Conservation (phyloP, 768 basidiomycete genomes). For the Leccinum boreale region DNA sequence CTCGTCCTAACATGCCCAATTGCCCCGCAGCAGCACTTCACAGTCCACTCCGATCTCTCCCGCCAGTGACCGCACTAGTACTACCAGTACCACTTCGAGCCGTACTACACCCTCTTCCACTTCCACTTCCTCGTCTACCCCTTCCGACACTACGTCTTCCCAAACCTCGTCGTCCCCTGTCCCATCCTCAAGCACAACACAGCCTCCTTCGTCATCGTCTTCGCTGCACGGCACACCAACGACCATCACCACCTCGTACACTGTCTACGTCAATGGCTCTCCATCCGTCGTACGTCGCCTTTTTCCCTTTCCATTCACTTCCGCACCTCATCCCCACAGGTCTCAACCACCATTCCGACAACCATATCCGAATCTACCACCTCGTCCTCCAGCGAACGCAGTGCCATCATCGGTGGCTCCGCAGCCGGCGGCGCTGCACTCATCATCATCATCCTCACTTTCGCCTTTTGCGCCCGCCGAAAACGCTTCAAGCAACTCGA, state of each 20-base stretch:
- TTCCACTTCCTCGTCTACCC: not conserved
- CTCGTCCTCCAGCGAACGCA: conserved; percentile 24
- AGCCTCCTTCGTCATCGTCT: not conserved
- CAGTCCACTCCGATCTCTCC: conserved; percentile 1
- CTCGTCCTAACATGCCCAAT: not conserved
- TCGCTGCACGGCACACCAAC: conserved; percentile 9
- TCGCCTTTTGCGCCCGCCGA: conserved; percentile 37
- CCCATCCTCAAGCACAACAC: not conserved
- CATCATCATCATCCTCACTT: conserved; percentile 34
- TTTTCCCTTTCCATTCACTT: not conserved
- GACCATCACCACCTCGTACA: conserved; percentile 20
- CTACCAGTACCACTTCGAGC: not conserved
- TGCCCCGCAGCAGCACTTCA: not conserved
- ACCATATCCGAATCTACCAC: conserved; percentile 12
- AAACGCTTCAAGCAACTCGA: conserved; percentile 34
- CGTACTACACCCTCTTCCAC: not conserved
- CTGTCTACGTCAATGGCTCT: conserved; percentile 15
- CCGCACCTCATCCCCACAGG: conserved; percentile 8
- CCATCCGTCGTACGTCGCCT: conserved; percentile 16
- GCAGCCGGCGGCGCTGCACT: conserved; percentile 38
- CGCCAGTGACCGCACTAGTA: not conserved
- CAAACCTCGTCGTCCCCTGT: not conserved
- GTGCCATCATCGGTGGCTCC: conserved; percentile 41
- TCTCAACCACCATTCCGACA: conserved; percentile 11
- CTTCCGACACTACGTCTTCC: not conserved